Conservation (phyloP, 768 basidiomycete genomes). For the Solioccasus polychromus region DNA sequence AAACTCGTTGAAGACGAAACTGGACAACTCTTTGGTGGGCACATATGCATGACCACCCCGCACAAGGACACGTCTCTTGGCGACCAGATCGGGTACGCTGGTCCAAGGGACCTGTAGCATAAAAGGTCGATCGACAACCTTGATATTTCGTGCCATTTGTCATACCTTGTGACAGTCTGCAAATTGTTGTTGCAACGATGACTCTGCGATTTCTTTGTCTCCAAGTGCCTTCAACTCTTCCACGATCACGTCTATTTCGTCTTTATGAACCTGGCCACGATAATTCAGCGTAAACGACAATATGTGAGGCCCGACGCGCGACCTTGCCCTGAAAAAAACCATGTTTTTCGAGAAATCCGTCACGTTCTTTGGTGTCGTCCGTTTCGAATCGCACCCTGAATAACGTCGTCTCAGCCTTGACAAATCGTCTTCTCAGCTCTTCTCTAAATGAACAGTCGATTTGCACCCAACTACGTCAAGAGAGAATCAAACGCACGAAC, state of each 20-base stretch:
- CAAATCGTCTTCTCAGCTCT: conserved; percentile 82
- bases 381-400: conserved; percentile 80
- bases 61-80: conserved; percentile 74
- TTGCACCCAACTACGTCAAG: neutral
- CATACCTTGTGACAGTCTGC: conserved; percentile 69
- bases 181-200: neutral
- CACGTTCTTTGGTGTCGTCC: conserved; percentile 55
- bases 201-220: conserved; percentile 5
- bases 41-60: conserved; percentile 88
- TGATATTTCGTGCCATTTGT: neutral
- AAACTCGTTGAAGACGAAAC: conserved; percentile 87
- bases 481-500: conserved; percentile 61
- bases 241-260: conserved; percentile 51
- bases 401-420: conserved; percentile 83
- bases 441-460: conserved; percentile 53
- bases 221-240: conserved; percentile 45
- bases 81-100: conserved; percentile 89
- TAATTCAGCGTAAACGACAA: conserved; percentile 1
- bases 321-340: conserved; percentile 69
- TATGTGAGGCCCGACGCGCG: conserved; percentile 13
- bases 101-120: conserved; percentile 88
- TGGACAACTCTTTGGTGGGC: conserved; percentile 69
- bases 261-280: conserved; percentile 47
- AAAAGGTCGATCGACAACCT: neutral
- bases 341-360: conserved; percentile 60